Conservation (phyloP, 768 basidiomycete genomes). For the Mycena venus region DNA sequence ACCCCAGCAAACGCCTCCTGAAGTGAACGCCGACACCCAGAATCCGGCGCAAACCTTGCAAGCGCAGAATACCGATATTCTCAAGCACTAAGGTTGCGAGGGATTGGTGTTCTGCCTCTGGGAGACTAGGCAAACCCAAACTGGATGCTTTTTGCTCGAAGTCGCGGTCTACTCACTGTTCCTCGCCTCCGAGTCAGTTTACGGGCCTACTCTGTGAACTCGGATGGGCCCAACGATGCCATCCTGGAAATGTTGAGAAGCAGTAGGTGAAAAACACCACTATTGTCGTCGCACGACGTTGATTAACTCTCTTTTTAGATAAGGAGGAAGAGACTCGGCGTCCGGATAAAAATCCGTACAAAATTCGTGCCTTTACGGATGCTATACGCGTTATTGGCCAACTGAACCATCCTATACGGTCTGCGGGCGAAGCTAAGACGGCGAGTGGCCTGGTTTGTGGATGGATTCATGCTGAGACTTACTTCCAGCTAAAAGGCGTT, state of each 20-base stretch:
- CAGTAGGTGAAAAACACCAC: constrained; percentile 47
- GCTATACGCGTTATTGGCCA: constrained; percentile 60
- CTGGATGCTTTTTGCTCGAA: constrained; percentile 22
- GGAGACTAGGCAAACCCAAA: neutral
- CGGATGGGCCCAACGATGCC: constrained; percentile 48
- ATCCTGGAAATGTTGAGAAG: constrained; percentile 56
- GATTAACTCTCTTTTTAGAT: constrained; percentile 45
- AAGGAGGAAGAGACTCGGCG: constrained; percentile 58
- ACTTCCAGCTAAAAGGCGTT: constrained; percentile 48
- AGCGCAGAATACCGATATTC: no score
- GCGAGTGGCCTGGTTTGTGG: constrained; percentile 38
- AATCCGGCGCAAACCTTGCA: no score
- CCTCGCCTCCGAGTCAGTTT: constrained; percentile 1
- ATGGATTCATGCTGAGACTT: neutral
- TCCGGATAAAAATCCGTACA: constrained; percentile 56
- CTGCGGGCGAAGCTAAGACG: constrained; percentile 56
- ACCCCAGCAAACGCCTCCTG: no score
- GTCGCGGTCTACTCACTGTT: constrained; percentile 15
- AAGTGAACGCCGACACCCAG: no score
- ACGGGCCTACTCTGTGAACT: constrained; percentile 17
- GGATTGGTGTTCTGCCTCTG: no score
- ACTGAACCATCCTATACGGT: constrained; percentile 57
- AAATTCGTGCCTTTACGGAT: constrained; percentile 62
- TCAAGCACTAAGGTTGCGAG: no score
- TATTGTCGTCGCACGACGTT: neutral